phyloP scores from a whole-genome alignment of 2,329 filamentous ascomycete species.

The Drechslerella coelobrocha region DNA sequence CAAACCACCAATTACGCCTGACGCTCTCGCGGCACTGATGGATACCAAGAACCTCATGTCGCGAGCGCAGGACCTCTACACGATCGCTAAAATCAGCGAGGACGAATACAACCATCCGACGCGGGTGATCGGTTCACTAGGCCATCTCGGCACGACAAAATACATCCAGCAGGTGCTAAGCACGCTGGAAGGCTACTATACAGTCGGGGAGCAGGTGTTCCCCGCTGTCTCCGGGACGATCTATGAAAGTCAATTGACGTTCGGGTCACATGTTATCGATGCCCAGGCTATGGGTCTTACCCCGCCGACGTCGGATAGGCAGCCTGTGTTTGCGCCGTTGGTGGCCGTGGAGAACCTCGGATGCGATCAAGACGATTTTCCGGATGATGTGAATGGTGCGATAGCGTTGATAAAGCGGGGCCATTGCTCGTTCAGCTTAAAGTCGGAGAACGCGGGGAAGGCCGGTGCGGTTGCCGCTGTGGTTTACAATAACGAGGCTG shows the following conservation, averaged over 20 bases:
- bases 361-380: slow-evolving; percentile 70
- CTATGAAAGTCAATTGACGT: slow-evolving; percentile 66
- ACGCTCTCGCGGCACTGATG: slow-evolving; percentile 58
- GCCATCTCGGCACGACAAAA: slow-evolving; percentile 69
- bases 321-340: slow-evolving; percentile 68
- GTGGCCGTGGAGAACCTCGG: slow-evolving; percentile 70
- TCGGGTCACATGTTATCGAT: slow-evolving; percentile 64
- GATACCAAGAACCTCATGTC: slow-evolving; percentile 65
- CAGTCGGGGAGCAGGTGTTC: slow-evolving; percentile 69
- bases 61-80: slow-evolving; percentile 68
- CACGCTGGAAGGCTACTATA: slow-evolving; percentile 66
- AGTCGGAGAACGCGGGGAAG: slow-evolving; percentile 71
- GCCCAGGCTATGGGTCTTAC: slow-evolving; percentile 70
- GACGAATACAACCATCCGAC: slow-evolving; percentile 73
- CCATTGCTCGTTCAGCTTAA: slow-evolving; percentile 73
- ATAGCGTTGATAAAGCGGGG: slow-evolving; percentile 76
- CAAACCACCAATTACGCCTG: slow-evolving; percentile 27
- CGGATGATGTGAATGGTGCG: slow-evolving; percentile 65
- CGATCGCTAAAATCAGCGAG: slow-evolving; percentile 67
- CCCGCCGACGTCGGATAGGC: slow-evolving; percentile 68
- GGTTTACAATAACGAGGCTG: slow-evolving; percentile 75
- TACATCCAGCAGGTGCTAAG: slow-evolving; percentile 67
- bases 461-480: slow-evolving; percentile 75
- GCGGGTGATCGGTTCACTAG: slow-evolving; percentile 72
- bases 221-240: slow-evolving; percentile 68